A percentile compares a stretch with the other conserved stretches of the same genome.
phyloP scores from a whole-genome alignment of 768 basidiomycete genomes.

The Serendipita sp. region DNA sequence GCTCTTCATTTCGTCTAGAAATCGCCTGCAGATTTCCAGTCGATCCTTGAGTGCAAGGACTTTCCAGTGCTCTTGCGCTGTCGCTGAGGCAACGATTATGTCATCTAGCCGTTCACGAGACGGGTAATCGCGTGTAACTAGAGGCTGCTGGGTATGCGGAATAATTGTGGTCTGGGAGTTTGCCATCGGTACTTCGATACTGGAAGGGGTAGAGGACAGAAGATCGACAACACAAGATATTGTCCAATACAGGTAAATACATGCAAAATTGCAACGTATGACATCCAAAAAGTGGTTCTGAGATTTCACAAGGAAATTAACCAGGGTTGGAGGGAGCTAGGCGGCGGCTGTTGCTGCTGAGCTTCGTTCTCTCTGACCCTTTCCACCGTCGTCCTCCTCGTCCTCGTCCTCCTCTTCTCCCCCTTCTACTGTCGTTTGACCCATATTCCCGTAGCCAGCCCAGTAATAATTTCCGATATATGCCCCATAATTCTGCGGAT shows the following conservation, averaged over 20 bases:
- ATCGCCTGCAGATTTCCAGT: constrained; percentile 51
- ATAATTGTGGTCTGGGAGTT: constrained; percentile 59
- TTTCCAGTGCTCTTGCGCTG: constrained; percentile 63
- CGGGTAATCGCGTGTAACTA: constrained; percentile 52
- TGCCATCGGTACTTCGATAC: neutral
- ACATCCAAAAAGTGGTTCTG: no score
- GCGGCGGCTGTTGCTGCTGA: no score
- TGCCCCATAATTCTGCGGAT: neutral
- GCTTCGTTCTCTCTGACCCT: neutral
- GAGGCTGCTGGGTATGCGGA: constrained; percentile 61
- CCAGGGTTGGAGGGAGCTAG: no score
- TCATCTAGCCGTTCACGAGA: constrained; percentile 39
- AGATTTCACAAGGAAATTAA: neutral
- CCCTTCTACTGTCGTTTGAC: neutral
- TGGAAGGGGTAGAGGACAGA: neutral
- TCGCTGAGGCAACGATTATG: constrained; percentile 37
- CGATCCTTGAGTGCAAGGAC: constrained; percentile 42
- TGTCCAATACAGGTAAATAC: neutral
- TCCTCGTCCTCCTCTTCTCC: neutral
- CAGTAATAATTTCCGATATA: neutral
- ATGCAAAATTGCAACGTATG: no score
- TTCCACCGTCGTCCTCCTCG: neutral
- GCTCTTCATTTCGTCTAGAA: constrained; percentile 42
- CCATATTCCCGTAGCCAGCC: neutral
- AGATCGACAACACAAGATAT: neutral